phyloP scores from a whole-genome alignment of 306 rosid genomes.

The Clitoria ternatea region DNA sequence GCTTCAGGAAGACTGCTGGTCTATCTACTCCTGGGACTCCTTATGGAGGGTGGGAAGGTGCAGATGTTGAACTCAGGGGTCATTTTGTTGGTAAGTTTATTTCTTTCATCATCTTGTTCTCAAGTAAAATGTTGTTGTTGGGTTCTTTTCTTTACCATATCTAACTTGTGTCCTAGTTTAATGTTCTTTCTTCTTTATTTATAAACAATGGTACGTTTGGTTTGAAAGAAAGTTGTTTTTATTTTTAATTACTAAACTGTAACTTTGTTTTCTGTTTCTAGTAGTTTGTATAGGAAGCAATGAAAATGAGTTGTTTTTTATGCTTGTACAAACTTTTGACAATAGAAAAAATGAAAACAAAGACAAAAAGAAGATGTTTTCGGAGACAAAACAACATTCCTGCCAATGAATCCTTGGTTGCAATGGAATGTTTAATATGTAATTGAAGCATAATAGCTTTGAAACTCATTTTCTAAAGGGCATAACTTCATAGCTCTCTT shows the following conservation, averaged over 20 bases:
- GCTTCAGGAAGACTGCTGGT: conserved; percentile 75
- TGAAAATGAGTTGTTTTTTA: no score
- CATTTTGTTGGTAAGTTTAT: conserved; percentile 76
- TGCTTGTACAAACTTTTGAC: no score
- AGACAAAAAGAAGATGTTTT: no score
- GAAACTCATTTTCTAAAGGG: background rate
- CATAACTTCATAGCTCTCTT: background rate
- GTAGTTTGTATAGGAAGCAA: no score
- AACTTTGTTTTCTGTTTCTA: no score
- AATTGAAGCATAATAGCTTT: background rate
- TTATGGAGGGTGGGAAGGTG: conserved; percentile 66
- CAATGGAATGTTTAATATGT: background rate
- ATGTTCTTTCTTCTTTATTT: no score
- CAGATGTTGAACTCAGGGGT: conserved; percentile 64
- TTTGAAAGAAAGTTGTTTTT: no score
- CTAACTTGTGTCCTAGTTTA: background rate
- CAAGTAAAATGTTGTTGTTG: no score
- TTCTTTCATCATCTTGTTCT: background rate
- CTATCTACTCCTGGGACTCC: conserved; percentile 63
- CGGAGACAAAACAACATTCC: no score
- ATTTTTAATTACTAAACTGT: no score
- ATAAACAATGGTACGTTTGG: no score
- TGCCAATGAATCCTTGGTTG: background rate
- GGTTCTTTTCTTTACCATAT: background rate
- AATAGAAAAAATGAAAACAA: no score